Conservation (phyloP, 148 eudicot species). For the Persicaria tinctoria region DNA sequence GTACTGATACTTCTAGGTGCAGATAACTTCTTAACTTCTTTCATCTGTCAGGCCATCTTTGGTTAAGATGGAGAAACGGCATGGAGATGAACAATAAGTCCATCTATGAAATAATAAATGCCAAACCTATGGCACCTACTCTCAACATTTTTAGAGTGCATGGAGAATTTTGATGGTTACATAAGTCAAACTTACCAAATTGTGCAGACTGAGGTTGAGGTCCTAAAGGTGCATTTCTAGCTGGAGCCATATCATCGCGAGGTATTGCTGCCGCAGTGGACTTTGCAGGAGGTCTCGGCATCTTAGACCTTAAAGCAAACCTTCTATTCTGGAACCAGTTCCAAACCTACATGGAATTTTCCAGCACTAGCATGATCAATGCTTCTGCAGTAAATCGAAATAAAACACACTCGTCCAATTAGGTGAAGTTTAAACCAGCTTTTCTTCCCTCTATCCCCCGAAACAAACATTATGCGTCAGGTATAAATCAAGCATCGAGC, state of each 20-base stretch:
- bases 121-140: not conserved
- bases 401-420: not conserved
- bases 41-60: not conserved
- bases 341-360: slow-evolving; percentile 52
- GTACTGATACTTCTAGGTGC: not conserved
- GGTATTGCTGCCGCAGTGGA: slow-evolving; percentile 29
- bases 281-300: slow-evolving; percentile 47
- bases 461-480: too few species aligned
- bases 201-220: slow-evolving; percentile 36
- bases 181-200: slow-evolving; percentile 34
- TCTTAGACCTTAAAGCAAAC: slow-evolving; percentile 75
- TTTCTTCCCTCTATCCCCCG: not conserved
- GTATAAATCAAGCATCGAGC: too few species aligned
- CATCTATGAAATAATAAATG: not conserved
- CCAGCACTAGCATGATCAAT: not conserved
- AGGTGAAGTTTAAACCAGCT: not conserved
- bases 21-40: not conserved
- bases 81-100: not conserved
- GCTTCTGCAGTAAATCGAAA: not conserved
- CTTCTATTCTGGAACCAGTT: slow-evolving; percentile 98
- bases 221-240: slow-evolving; percentile 40
- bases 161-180: not conserved
- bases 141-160: not conserved
- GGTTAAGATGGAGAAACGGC: not conserved
- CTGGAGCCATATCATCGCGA: slow-evolving; percentile 37